Base-by-base conservation (phyloP, 2,329 filamentous ascomycete genomes). In the Nectriaceae sp. region DNA sequence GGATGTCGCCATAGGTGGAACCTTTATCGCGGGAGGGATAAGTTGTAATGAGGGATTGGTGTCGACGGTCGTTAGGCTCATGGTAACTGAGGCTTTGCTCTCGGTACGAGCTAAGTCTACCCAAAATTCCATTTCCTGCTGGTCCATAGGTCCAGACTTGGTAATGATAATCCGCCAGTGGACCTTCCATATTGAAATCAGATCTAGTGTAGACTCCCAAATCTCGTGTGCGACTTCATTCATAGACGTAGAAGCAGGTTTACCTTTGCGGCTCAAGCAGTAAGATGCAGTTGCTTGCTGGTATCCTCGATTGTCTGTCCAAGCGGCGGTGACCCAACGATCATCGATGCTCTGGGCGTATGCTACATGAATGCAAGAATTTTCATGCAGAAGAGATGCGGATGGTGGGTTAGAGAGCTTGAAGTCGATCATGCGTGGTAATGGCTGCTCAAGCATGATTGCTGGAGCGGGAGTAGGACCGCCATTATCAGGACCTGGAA, bases 121-220 rank as follows among this genome's bases (percentile, higher is more conserved):
- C 83, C 82, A 87, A 41, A 76, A 72, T 6, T 83, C 79, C 11
- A 85, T 70, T 65, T 92, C 88, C 5, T 82, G 77, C 22, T 76
- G 73, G 21, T 87, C 82, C 79, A 90, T 87, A 3, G 79, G 71
- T 3, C 86, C 85, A 40, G 82, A 84, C 66, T 88, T 88, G 26
- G 87, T 84, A 50, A 95, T 79, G 51, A 90, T 84, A 11, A 94
- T 73, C 15, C 89, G 84, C 88, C 89, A 93, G 47, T 86, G 83
- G 0, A 92, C 83, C 59, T 84, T 86, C 67, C 85, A 83, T 15
- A 76, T 75, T 1, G 84, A 81, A 26, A 91, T 82, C 24, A 93
- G 79, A n/a, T 87, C 85, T 22, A 87, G 73, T 0, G 89, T 93
- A 1, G 84, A 88, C 46, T 84, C 80, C 88, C 89, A 93, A 3